A percentile compares a stretch with the other conserved stretches of the same genome.
phyloP scores from a whole-genome alignment of 768 basidiomycete genomes.

The Suillus clintonianus region DNA sequence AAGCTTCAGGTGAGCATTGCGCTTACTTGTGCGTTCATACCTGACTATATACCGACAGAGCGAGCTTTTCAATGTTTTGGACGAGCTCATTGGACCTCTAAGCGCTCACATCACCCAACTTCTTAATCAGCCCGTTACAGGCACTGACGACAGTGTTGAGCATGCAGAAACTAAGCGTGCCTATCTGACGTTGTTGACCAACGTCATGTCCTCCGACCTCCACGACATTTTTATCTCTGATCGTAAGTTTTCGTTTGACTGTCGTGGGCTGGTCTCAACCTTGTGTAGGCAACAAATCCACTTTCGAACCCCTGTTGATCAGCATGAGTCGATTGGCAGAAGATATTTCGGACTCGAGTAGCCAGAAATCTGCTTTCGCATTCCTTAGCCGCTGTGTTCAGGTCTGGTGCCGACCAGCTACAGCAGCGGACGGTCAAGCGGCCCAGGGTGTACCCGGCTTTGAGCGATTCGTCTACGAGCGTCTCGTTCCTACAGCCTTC shows the following conservation, averaged over 20 bases:
- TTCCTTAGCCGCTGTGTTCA: constrained; percentile 73
- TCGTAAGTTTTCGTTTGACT: constrained; percentile 50
- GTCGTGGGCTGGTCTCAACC: constrained; percentile 1
- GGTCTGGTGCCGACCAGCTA: constrained; percentile 63
- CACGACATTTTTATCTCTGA: constrained; percentile 86
- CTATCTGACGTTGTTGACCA: constrained; percentile 81
- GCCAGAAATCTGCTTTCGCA: constrained; percentile 77
- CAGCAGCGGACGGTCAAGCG: constrained; percentile 34
- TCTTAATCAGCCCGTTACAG: constrained; percentile 77
- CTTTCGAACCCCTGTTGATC: constrained; percentile 75
- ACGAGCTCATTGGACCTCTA: constrained; percentile 87
- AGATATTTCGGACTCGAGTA: constrained; percentile 71
- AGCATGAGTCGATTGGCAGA: constrained; percentile 72
- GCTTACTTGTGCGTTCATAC: constrained; percentile 1
- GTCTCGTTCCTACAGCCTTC: constrained; percentile 80
- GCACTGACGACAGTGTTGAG: constrained; percentile 83
- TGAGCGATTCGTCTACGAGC: constrained; percentile 88
- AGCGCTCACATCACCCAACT: constrained; percentile 78
- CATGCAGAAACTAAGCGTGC: constrained; percentile 85
- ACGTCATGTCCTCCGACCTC: constrained; percentile 78
- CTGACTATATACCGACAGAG: constrained; percentile 44
- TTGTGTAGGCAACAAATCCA: constrained; percentile 56
- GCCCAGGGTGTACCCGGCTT: constrained; percentile 76
- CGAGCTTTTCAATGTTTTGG: constrained; percentile 85
- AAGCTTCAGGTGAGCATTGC: constrained; percentile 71